Evolutionary conservation across 495 filamentous ascomycete species (phyloP).

Genomic region (Corynascus novoguineensis): DNA sequence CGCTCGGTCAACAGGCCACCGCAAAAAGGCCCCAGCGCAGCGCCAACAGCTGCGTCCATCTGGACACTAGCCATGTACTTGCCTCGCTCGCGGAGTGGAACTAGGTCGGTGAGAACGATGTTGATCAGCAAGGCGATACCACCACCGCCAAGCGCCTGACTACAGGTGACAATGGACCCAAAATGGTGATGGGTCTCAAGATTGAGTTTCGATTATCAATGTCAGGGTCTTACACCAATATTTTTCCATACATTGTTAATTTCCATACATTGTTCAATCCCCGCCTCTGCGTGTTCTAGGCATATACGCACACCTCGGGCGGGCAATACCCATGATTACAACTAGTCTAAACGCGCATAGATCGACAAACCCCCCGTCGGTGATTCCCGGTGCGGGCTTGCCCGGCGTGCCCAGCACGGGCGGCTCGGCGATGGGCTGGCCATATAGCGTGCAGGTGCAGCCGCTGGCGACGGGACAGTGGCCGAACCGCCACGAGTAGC

Average conservation of each 20-base stretch:
- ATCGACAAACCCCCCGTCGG: neutral
- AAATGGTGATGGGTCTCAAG: too few relatives aligned
- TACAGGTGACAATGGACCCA: too few relatives aligned
- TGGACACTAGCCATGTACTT: neutral
- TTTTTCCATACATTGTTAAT: too few relatives aligned
- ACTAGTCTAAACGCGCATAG: neutral
- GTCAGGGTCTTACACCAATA: too few relatives aligned
- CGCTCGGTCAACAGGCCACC: neutral
- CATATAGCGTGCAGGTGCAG: slow-evolving; percentile 2
- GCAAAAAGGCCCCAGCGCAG: neutral
- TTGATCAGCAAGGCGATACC: neutral
- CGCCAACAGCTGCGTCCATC: neutral
- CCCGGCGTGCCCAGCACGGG: neutral
- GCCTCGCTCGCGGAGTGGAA: neutral
- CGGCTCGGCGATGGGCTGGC: neutral
- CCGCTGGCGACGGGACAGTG: neutral
- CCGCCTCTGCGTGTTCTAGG: too few relatives aligned
- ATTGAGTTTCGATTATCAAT: too few relatives aligned
- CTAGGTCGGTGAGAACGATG: neutral
- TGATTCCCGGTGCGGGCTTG: neutral
- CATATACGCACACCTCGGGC: neutral
- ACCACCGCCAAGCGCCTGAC: neutral
- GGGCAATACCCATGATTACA: neutral
- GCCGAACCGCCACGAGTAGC: neutral
- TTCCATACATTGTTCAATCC: too few relatives aligned